These are phyloP conservation scores for Ogataea saltuana DNA, from an alignment of 805 yeast species.

Conservation along the genomic window DNA sequence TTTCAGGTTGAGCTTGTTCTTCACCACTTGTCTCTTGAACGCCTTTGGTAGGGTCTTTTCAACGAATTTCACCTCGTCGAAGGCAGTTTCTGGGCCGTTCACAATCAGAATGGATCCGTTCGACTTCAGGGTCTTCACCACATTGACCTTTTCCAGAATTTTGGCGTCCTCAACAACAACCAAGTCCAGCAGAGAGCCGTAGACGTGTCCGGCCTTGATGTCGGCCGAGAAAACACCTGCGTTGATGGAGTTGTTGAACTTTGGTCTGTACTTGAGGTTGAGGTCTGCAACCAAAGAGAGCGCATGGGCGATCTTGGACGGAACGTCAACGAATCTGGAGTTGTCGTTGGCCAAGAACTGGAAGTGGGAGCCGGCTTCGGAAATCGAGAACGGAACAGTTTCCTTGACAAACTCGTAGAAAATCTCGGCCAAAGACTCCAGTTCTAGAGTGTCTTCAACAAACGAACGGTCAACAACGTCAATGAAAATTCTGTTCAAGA, in stretches of 20 bases:
- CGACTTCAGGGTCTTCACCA: slow-evolving; percentile 56
- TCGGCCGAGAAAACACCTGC: slow-evolving; percentile 81
- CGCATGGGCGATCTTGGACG: slow-evolving; percentile 67
- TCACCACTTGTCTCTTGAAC: slow-evolving; percentile 53
- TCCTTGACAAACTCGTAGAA: slow-evolving; percentile 18
- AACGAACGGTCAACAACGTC: slow-evolving; percentile 55
- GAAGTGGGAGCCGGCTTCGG: slow-evolving; percentile 45
- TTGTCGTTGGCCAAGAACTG: slow-evolving; percentile 73
- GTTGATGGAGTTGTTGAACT: slow-evolving; percentile 67
- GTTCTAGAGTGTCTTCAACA: slow-evolving; percentile 25
- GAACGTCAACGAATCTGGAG: slow-evolving; percentile 52
- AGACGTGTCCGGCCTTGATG: slow-evolving; percentile 37
- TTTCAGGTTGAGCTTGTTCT: slow-evolving; percentile 52
- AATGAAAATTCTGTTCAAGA: slow-evolving; percentile 46
- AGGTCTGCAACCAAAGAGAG: slow-evolving; percentile 62
- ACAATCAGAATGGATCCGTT: slow-evolving; percentile 58
- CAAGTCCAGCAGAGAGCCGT: slow-evolving; percentile 60
- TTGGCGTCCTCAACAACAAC: slow-evolving; percentile 62
- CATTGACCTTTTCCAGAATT: slow-evolving; percentile 58
- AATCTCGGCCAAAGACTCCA: slow-evolving; percentile 36
- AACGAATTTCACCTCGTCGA: slow-evolving; percentile 46
- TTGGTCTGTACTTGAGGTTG: slow-evolving; percentile 56
- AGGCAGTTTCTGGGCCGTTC: slow-evolving; percentile 35
- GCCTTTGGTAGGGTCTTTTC: slow-evolving; percentile 54
- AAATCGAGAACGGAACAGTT: slow-evolving; percentile 23